Evolutionary conservation across 805 yeast species (phyloP).

Genomic region (Starmerella lactis-condensi): DNA sequence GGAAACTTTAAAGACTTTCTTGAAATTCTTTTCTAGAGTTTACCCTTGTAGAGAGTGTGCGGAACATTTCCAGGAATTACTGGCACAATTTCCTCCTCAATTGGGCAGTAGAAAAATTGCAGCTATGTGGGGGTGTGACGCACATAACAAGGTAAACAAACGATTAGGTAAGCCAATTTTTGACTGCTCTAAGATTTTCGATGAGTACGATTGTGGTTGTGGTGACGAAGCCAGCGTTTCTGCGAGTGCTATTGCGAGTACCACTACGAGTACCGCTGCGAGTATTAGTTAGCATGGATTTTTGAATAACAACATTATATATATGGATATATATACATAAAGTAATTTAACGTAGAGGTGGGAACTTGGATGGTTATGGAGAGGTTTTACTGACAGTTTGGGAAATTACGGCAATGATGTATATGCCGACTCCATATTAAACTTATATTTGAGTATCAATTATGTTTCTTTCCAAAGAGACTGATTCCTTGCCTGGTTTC

Average conservation of each 20-base stretch:
- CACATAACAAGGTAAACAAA: slow-evolving; percentile 74
- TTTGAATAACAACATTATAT: too few species aligned
- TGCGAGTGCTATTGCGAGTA: slow-evolving; percentile 21
- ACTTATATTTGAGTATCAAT: too few species aligned
- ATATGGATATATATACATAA: too few species aligned
- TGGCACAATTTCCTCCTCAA: slow-evolving; percentile 70
- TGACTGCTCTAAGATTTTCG: slow-evolving; percentile 71
- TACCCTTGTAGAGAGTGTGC: slow-evolving; percentile 98
- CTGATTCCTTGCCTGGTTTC: too few species aligned
- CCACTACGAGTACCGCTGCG: too few species aligned
- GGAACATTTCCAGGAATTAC: slow-evolving; percentile 57
- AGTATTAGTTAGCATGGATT: too few species aligned
- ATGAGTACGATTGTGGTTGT: slow-evolving; percentile 93
- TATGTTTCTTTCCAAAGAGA: too few species aligned
- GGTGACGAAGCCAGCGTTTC: slow-evolving; percentile 45
- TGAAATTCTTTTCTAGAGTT: slow-evolving; percentile 66
- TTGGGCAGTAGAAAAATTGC: slow-evolving; percentile 57
- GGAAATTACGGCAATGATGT: too few species aligned
- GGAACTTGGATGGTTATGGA: background rate
- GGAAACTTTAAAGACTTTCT: slow-evolving; percentile 41
- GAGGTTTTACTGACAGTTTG: too few species aligned
- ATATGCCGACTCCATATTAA: too few species aligned
- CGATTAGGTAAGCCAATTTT: slow-evolving; percentile 49
- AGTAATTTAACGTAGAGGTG: background rate
- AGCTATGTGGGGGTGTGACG: slow-evolving; percentile 88